Evolutionary conservation across 345 rosid genomes (phyloP), one percentile per base, ranked within the genome.

Genomic region (Nasturtium officinale): DNA sequence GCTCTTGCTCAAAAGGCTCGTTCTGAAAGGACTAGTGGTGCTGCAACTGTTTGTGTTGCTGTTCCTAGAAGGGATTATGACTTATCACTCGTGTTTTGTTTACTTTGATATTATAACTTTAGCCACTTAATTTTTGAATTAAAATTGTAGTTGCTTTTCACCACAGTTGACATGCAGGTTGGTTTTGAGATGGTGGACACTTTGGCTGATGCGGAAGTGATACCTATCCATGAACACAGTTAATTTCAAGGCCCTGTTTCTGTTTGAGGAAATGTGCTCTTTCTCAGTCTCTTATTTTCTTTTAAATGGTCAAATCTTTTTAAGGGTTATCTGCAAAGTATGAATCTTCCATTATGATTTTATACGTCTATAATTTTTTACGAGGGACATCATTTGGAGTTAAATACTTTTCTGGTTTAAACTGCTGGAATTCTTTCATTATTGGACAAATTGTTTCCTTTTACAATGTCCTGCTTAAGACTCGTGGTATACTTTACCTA

Each of bases 1-100:
- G 91, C 73, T 15, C 83, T 95, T 47, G 97, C 99, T 37, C 96
- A 89, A 67, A 89, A 86, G 78, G 99, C 99, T 7, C 91, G 93
- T 50, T 88, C 89, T 8, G 96, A 95, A 83, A 86, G 99, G 66
- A 88, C 89, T 10, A n/a, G n/a, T n/a, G 89, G 90, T 7, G 84
- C 80, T 28, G 88, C 86, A 47, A 74, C 81, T 68, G 89, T 85
- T 35, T 85, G 78, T 72, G 73, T 53, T 55, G 93, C 87, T 52
- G 56, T 52, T 52, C 73, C 66, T 65, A 80, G 86, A 72, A 35
- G 11, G 5, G 59, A 50, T 50, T 20, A 50, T 50, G 28, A 21
- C 54, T 20, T 28, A 5, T 43, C 13, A 43, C 5, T 62, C 25
- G 17, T 17, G 17, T 63, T 62, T 3, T 29, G 35, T 57, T 13